Conservation (phyloP, 208 protist genomes). For the Tritrichomonas foetus region DNA sequence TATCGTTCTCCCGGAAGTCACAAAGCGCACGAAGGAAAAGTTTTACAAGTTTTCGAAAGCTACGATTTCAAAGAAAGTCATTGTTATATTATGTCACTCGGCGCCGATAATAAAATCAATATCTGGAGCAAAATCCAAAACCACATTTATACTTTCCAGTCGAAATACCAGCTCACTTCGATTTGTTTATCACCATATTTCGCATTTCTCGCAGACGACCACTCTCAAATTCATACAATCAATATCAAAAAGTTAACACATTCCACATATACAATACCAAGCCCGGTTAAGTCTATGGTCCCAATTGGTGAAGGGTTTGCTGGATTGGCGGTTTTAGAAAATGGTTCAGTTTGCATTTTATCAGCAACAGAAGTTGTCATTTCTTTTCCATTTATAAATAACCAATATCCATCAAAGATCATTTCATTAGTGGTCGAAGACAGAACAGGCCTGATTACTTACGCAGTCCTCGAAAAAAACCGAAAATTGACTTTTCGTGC, state of each 20-base stretch:
- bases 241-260: too few species aligned
- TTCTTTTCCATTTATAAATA: not conserved
- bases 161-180: not conserved
- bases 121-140: not conserved
- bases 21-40: not conserved
- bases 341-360: not conserved
- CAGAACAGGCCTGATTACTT: not conserved
- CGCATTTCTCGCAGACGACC: not conserved
- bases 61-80: not conserved
- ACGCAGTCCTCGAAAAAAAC: not conserved
- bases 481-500: not conserved
- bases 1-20: not conserved
- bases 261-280: not conserved
- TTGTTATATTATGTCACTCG: not conserved
- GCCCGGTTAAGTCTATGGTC: not conserved
- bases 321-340: not conserved
- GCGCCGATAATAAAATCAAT: not conserved
- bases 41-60: not conserved
- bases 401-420: too few species aligned
- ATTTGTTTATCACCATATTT: not conserved
- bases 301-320: not conserved
- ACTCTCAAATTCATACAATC: not conserved
- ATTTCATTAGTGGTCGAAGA: not conserved
- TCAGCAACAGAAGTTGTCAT: not conserved
- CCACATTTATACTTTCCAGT: not conserved